Conservation (phyloP, 2,329 filamentous ascomycete genomes). For the Incumbomyces delicatus region DNA sequence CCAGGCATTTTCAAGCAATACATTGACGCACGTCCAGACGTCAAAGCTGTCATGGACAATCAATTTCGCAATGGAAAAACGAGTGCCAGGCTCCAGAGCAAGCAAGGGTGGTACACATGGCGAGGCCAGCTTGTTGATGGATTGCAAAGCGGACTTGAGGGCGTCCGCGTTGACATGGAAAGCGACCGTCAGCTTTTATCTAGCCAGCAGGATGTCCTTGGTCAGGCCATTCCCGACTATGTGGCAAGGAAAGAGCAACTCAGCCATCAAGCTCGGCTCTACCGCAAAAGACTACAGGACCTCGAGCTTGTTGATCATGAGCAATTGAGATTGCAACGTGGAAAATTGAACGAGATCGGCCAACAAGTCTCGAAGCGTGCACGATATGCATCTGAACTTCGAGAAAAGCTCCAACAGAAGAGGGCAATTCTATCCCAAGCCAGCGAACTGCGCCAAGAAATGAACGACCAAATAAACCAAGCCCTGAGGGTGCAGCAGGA, state of each 20-base stretch:
- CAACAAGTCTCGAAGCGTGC: constrained; percentile 61
- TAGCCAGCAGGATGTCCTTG: constrained; percentile 59
- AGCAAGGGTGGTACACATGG: constrained; percentile 98
- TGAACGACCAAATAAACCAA: constrained; percentile 63
- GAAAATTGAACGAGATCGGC: constrained; percentile 55
- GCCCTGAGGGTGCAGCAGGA: constrained; percentile 78
- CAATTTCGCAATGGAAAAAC: constrained; percentile 98
- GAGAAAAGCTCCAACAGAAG: constrained; percentile 56
- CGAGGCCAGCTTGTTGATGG: constrained; percentile 78
- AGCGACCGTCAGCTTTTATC: constrained; percentile 58
- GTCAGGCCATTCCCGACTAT: constrained; percentile 57
- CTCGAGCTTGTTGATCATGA: constrained; percentile 50
- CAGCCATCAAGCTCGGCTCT: constrained; percentile 51
- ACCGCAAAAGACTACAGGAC: constrained; percentile 64
- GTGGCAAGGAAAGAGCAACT: constrained; percentile 52
- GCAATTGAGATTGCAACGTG: constrained; percentile 64
- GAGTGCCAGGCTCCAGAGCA: constrained; percentile 78
- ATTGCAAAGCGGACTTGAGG: constrained; percentile 68
- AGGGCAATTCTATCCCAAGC: constrained; percentile 54
- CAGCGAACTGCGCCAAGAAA: constrained; percentile 58
- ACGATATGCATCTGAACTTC: constrained; percentile 55
- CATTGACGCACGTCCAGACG: constrained; percentile 69
- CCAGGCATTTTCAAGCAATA: constrained; percentile 89
- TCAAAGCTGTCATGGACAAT: constrained; percentile 82
- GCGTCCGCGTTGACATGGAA: constrained; percentile 67